A percentile compares a stretch with the other conserved stretches of the same genome.
phyloP scores from a whole-genome alignment of 2,329 filamentous ascomycete species.

The Colletotrichum sp. region DNA sequence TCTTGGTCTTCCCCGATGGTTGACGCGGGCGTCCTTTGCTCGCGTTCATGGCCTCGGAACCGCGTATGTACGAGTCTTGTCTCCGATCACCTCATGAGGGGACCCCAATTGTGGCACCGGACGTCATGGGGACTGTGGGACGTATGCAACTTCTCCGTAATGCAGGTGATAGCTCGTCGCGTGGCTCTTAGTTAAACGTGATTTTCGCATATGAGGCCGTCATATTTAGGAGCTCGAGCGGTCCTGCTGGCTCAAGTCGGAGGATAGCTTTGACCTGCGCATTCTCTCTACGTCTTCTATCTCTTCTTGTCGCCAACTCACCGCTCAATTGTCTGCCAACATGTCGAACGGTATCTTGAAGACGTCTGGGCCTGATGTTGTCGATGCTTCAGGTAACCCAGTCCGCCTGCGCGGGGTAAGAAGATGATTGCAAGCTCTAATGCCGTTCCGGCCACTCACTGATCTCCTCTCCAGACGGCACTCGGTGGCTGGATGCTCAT shows the following conservation, averaged over 20 bases:
- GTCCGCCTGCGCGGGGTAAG: conserved; percentile 46
- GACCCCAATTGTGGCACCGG: neutral
- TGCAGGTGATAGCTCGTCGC: neutral
- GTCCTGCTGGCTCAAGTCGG: neutral
- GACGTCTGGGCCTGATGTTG: conserved; percentile 33
- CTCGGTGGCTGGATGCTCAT: conserved; percentile 44
- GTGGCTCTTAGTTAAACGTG: neutral
- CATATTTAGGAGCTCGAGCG: conserved; percentile 1
- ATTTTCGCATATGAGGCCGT: neutral
- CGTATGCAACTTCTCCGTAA: neutral
- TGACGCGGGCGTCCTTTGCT: neutral
- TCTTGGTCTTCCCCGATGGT: neutral
- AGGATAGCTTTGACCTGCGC: neutral
- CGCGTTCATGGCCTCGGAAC: neutral
- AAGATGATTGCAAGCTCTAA: neutral
- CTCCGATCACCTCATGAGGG: neutral
- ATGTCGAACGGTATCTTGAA: conserved; percentile 13
- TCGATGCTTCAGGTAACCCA: conserved; percentile 46
- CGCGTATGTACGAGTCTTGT: neutral
- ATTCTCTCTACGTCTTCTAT: neutral
- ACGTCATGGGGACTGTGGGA: conserved; percentile 6
- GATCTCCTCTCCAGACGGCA: conserved; percentile 22
- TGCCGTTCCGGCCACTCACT: neutral
- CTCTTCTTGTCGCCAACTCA: neutral
- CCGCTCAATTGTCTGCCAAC: neutral